Base-by-base conservation (phyloP, 768 basidiomycete species). In the Mycena galericulata region DNA sequence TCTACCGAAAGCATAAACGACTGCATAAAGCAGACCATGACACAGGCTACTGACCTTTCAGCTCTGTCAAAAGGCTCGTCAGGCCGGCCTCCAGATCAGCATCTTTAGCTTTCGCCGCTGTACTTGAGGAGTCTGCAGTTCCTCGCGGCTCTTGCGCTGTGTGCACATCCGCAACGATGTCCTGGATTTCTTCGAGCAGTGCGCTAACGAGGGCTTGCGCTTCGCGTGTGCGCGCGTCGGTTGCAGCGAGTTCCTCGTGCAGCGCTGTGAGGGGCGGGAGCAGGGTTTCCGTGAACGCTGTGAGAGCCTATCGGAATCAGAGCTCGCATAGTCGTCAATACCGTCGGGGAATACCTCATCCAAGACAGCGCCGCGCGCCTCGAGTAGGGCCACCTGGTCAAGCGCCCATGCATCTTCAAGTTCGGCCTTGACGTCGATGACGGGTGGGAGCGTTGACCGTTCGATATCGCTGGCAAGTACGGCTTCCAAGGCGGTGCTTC, bases 161-260 rank as follows among this genome's bases (percentile, higher is more conserved):
- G 18, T 20, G 27, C 29, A 71, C 26, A 40, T 73, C 71, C 15
- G 73, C 74, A 12, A 62, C 54, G 38, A 79, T 54, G 12, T 72
- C 75, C 36, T 78, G 75, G 18, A 83, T 62, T 60, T 84, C 82
- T 57, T 81, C 79, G 1, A 73, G 73, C 24, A 84, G 71, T 2
- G 77, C 77, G 18, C 79, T 77, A 17, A 80, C 57, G 30, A 80
- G 67, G 1, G 77, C 81, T 38, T 81, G 79, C 3, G 78, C 70
- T 30, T 82, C 79, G 26, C 68, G 58, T 8, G 73, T 61, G 22
- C 55, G 53, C 29, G 71, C 55, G 34, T 76, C 65, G 18, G 61
- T 53, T 11, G 69, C 63, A 1, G 71, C 55, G 11, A 78, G 68
- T 30, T 61, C 61, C 11, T 67, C 53, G 50, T 81, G 75, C 14